A percentile compares a stretch with the other conserved stretches of the same genome.
Conservation (phyloP, 1,284 basidiomycete species). For the Puccinia sorghi region DNA sequence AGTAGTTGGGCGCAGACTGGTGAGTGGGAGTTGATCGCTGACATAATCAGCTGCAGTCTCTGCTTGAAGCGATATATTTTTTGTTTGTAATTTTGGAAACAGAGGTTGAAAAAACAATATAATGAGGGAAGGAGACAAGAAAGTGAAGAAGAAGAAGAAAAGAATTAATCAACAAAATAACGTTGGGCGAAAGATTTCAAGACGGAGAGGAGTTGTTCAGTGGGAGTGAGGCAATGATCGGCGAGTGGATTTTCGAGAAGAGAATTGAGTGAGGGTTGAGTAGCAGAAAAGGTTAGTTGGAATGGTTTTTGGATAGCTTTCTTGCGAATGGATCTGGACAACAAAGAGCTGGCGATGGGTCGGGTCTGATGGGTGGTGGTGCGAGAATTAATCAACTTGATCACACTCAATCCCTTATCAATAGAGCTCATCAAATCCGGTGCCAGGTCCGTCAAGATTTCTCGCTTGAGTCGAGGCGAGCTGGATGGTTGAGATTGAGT, state of each 20-base stretch:
- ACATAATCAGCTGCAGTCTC: no score
- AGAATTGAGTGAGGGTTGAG: neutral
- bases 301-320: conserved; percentile 11
- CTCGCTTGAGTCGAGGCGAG: conserved; percentile 34
- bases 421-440: conserved; percentile 41
- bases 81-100: no score
- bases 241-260: neutral
- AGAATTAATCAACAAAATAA: conserved; percentile 23
- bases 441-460: conserved; percentile 38
- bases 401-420: conserved; percentile 31
- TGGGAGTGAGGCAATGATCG: neutral
- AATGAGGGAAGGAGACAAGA: neutral
- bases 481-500: neutral
- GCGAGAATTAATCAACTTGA: conserved; percentile 17
- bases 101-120: no score
- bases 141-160: neutral
- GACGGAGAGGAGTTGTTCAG: conserved; percentile 8
- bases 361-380: neutral
- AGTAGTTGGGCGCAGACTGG: no score
- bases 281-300: neutral
- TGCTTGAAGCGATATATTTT: no score
- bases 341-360: neutral
- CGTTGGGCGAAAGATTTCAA: conserved; percentile 18
- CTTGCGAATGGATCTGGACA: conserved; percentile 2
- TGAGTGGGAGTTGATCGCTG: no score